Evolutionary conservation across 139 green algal genomes (phyloP), one percentile per base, ranked within the genome.

Genomic region (Chlamydomonas asymmetrica): DNA sequence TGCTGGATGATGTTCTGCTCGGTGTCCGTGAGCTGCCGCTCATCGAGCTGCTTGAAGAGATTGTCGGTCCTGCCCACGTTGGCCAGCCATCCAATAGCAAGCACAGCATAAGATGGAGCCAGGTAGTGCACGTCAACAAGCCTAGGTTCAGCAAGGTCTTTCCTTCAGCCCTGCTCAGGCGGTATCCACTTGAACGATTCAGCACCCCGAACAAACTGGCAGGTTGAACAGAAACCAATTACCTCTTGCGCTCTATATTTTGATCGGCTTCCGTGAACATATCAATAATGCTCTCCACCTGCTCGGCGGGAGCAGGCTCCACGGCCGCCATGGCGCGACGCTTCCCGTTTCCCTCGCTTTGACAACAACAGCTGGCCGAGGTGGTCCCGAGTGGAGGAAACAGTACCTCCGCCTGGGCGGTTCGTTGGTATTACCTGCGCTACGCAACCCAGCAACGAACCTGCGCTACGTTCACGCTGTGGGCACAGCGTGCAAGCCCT

Each of bases 1-100:
- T 92, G 77, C 61, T 91, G 63, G 29, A 96, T 95, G 76, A 96
- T 93, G 29, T 74, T 29, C 49, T 93, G 60, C 78, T 96, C 91
- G 65, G 90, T 80, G 9, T 90, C 78, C 6, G 89, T 96, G 7
- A 96, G 84, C 9, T 65, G 80, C 22, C 91, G 81, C 41, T 89
- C 82, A 62, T 95, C 91, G n/a, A 96, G 73, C 43, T 89, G 78
- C 69, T 92, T 89, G 63, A 96, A 96, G 18, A 95, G 63, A 75
- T 96, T 91, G 9, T 91, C 88, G 0, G 81, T 90, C 61, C 92
- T 96, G 77, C 35, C 29, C 27, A 61, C n/a, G 31, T 31, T 39
- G 69, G 2, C 22, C 37, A 37, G 22, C 9, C 16, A 35, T 2
- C 31, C 32, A 16, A 48, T 41, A 60, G 41, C n/a, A 10, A 39